Evolutionary conservation across 192 early-diverging fungal species (phyloP).

Genomic region (Lunasporangiospora selenospora): DNA sequence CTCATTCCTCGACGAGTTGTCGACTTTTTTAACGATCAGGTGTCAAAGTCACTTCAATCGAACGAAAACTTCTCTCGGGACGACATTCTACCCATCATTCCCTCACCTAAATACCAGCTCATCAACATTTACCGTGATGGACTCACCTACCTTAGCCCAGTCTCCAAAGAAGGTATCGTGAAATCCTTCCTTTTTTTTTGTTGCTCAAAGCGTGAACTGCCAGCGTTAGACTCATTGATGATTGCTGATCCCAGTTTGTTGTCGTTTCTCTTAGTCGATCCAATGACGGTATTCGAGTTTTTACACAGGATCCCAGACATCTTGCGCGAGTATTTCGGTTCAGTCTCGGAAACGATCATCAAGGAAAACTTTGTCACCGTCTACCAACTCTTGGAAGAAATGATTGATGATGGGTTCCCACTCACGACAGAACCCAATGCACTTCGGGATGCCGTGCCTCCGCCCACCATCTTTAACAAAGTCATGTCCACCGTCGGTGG

Average conservation of each 20-base stretch:
- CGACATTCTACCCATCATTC: slow-evolving; percentile 71
- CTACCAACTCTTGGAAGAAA: slow-evolving; percentile 92
- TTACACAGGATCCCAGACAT: slow-evolving; percentile 82
- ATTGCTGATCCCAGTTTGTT: not conserved
- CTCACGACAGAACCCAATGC: slow-evolving; percentile 89
- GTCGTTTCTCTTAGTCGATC: slow-evolving; percentile 61
- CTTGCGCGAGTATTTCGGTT: slow-evolving; percentile 83
- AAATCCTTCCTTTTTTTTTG: too few species aligned
- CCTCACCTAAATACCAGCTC: slow-evolving; percentile 67
- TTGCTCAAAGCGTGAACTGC: slow-evolving; percentile 2
- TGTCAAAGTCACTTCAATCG: slow-evolving; percentile 61
- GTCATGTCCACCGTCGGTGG: slow-evolving; percentile 87
- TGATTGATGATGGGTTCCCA: slow-evolving; percentile 91
- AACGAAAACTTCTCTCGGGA: slow-evolving; percentile 54
- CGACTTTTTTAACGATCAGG: slow-evolving; percentile 67
- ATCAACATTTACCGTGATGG: slow-evolving; percentile 72
- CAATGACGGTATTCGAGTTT: slow-evolving; percentile 86
- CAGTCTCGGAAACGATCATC: slow-evolving; percentile 80
- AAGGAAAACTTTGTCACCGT: slow-evolving; percentile 95
- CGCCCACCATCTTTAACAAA: slow-evolving; percentile 84
- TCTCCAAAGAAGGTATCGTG: slow-evolving; percentile 78
- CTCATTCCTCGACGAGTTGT: slow-evolving; percentile 66
- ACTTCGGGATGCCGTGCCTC: slow-evolving; percentile 85
- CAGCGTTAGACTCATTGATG: not conserved
- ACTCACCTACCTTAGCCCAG: slow-evolving; percentile 79